A percentile compares a stretch with the other conserved stretches of the same genome.
phyloP scores from a whole-genome alignment of 306 rosid species.

The Gynostemma pentaphyllum region DNA sequence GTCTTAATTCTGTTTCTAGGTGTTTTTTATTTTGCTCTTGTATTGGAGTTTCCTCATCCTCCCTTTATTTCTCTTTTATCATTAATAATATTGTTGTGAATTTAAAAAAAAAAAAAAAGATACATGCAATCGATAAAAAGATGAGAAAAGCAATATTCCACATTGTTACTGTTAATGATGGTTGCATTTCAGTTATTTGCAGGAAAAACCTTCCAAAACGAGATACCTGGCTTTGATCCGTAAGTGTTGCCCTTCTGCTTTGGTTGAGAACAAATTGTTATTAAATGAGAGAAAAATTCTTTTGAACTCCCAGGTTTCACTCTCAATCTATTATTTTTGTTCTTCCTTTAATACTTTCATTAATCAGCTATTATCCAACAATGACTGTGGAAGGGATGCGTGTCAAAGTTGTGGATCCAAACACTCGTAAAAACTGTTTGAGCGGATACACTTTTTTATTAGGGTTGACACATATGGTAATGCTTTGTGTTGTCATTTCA shows the following conservation, averaged over 20 bases:
- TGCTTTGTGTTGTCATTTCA: slow-evolving; percentile 4
- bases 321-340: slow-evolving; percentile 1
- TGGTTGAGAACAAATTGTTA: slow-evolving; percentile 9
- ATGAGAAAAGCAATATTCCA: background rate
- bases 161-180: slow-evolving; percentile 32
- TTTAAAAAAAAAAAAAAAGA: too few relatives aligned
- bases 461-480: slow-evolving; percentile 48
- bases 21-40: too few relatives aligned
- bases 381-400: slow-evolving; percentile 48
- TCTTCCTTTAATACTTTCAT: background rate
- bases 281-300: background rate
- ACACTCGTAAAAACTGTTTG: slow-evolving; percentile 61
- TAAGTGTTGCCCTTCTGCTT: slow-evolving; percentile 36
- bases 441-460: slow-evolving; percentile 63
- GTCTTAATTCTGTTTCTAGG: too few relatives aligned
- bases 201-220: slow-evolving; percentile 42
- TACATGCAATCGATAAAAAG: background rate
- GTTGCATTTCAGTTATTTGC: slow-evolving; percentile 41
- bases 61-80: too few relatives aligned
- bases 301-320: background rate
- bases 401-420: slow-evolving; percentile 59
- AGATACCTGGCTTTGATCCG: slow-evolving; percentile 55
- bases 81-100: too few relatives aligned
- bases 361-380: slow-evolving; percentile 56
- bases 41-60: too few relatives aligned